Evolutionary conservation across 768 basidiomycete species (phyloP), one percentile per base, ranked within the genome.

Genomic region (Postia placenta): DNA sequence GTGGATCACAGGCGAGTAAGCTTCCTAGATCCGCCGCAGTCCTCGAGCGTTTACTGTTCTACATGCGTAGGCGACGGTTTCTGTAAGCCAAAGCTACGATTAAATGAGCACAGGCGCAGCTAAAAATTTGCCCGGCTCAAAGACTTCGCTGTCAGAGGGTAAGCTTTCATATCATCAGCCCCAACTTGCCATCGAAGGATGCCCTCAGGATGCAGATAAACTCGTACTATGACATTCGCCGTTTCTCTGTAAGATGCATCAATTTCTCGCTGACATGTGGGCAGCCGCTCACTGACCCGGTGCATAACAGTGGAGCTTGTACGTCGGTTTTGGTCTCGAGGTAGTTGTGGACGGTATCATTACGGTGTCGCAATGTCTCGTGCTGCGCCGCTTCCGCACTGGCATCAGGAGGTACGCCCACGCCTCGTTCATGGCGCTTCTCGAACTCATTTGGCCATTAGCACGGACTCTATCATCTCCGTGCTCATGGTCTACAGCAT

Each of bases 401-500:
- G 53, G 56, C 4, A 47, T 57, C 42, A 33, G 47, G 23, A 50
- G 45, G 56, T 54, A 23, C 22, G 38, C 17, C 17, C 39, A 40
- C 12, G 23, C n/a, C 19, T 12, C 41, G 11, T 2, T 36, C 15
- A 33, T 15, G 14, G 22, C 38, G 38, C 27, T 2, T 14, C 20
- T 27, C 42, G 26, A 42, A 20, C 12, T 20, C 22, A 3, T 40
- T 20, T 14, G 9, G 15, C n/a, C 39, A 2, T 9, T 28, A 57
- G 56, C 36, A 50, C 56, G 38, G 56, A 57, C 53, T 52, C 50
- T 7, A 35, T 54, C 15, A 52, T 57, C 15, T 4, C 28, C 3
- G 17, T 52, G 12, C 38, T 57, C 45, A 50, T 57, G 42, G 23
- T 44, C 38, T 57, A 57, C 19, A 54, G 56, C 23, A 48, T 57